Base-by-base conservation (phyloP, 768 basidiomycete genomes). In the Podaxis rugospora region DNA sequence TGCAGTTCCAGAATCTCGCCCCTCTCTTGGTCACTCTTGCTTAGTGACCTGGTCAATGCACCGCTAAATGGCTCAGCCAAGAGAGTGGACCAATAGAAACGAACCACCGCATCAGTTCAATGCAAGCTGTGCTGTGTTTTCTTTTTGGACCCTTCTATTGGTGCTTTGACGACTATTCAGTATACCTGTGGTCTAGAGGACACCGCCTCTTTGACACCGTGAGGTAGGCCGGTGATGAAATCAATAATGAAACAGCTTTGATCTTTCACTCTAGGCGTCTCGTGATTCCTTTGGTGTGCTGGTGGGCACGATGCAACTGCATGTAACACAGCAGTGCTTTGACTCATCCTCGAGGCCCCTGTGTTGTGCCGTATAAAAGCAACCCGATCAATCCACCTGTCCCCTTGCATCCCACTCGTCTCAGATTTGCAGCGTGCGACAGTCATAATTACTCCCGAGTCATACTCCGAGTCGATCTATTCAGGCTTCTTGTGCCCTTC, bases 131-230 rank as follows among this genome's bases (percentile, higher is more conserved):
- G 5, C 7, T 16, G 9, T 16, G 4, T 16, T 14, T 14, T 32
- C 51, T 21, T 32, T 52, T 52, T n/a, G 27, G 51, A 3, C 28
- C 47, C n/a, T 52, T 32, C 51, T 32, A 52, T 52, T 32, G 21
- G 23, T 4, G 27, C n/a, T 51, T 32, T 16, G 32, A 16, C 51
- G 28, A 52, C 42, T 36, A 10, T 35, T 36, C 21, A 16, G 27
- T 16, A 16, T 52, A 52, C 51, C 32, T 52, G 32, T 35, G 28
- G 14, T 14, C n/a, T 16, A 37, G 32, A 21, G 27, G 51, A 35
- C 51, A 4, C 53, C 28, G 27, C 16, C 39, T 37, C 50, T 59
- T 59, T 21, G 57, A 42, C 50, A 59, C 50, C 37, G 52, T n/a
- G 57, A 51, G 50, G 57, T 40, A n/a, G 14, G 16, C 42, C 4